These are phyloP conservation scores for Moniliophthora roreri DNA, from an alignment of 1,284 basidiomycete genomes.

Conservation along the genomic window DNA sequence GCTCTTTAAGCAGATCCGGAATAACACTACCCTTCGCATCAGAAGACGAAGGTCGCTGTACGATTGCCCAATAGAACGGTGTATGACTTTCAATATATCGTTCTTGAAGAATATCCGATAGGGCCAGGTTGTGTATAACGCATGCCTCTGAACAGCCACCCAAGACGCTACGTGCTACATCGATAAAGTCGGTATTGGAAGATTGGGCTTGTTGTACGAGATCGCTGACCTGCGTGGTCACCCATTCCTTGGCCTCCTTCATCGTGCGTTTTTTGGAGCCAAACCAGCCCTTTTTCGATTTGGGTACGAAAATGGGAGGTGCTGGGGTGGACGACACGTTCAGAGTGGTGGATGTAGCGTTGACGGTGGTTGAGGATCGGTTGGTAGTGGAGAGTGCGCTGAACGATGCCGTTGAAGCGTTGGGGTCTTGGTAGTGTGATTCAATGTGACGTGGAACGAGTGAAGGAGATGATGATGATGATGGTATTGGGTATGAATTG, in stretches of 20 bases:
- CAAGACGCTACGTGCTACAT: conserved; percentile 4
- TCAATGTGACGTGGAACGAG: not conserved
- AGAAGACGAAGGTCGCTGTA: conserved; percentile 3
- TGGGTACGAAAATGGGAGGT: not conserved
- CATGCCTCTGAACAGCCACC: conserved; percentile 7
- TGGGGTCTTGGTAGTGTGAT: not conserved
- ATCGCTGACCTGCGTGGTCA: not conserved
- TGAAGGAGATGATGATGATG: not conserved
- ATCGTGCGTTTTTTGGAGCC: conserved; percentile 1
- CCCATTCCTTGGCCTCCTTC: conserved; percentile 9
- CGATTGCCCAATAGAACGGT: conserved; percentile 12
- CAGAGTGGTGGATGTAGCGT: not conserved
- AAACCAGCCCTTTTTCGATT: conserved; percentile 1
- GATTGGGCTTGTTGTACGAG: conserved; percentile 2
- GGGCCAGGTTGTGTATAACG: not conserved
- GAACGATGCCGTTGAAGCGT: not conserved
- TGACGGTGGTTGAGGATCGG: not conserved
- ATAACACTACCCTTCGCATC: not conserved
- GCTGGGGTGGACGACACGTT: not conserved
- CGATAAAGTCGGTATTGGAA: not conserved
- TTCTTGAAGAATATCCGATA: conserved; percentile 9
- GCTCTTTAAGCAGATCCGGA: conserved; percentile 3
- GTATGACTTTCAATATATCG: conserved; percentile 6
- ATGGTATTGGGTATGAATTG: not conserved
- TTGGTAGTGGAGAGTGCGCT: not conserved